Evolutionary conservation across 202 grass and related monocot species (phyloP).

Genomic region (Brachypodium distachyon): DNA sequence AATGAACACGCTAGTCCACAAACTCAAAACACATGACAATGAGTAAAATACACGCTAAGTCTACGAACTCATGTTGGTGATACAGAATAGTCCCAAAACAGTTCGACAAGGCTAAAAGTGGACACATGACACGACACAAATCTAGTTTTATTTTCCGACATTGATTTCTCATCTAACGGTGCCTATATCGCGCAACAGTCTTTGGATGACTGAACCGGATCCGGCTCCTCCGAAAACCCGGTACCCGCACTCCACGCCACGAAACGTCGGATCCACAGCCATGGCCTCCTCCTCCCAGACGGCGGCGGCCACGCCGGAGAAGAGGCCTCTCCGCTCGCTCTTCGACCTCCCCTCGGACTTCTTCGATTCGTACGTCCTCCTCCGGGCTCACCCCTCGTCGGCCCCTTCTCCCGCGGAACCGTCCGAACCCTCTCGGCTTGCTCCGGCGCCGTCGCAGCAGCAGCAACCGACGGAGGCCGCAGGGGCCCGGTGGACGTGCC

Average conservation of each 20-base stretch:
- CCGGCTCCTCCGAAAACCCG: background rate
- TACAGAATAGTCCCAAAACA: too few species aligned
- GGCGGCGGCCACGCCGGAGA: conserved; percentile 52
- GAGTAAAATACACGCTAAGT: too few species aligned
- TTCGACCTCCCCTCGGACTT: conserved; percentile 65
- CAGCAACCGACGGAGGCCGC: background rate
- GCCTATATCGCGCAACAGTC: background rate
- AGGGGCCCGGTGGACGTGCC: conserved; percentile 76
- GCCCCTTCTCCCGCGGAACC: conserved; percentile 13
- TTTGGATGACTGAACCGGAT: background rate
- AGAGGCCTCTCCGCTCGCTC: conserved; percentile 50
- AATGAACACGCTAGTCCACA: too few species aligned
- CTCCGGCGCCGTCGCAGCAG: background rate
- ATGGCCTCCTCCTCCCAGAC: conserved; percentile 15
- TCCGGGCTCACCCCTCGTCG: conserved; percentile 33
- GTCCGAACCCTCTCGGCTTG: conserved; percentile 7
- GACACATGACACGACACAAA: too few species aligned
- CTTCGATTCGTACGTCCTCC: conserved; percentile 54
- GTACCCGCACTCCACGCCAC: background rate
- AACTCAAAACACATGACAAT: too few species aligned
- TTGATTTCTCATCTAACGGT: conserved; percentile 22
- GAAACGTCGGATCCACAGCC: conserved; percentile 18
- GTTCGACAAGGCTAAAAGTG: too few species aligned
- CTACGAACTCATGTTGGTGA: too few species aligned
- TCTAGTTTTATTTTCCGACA: background rate